phyloP scores from a whole-genome alignment of 192 early-diverging fungal genomes.

The Spizellomyces sp. region DNA sequence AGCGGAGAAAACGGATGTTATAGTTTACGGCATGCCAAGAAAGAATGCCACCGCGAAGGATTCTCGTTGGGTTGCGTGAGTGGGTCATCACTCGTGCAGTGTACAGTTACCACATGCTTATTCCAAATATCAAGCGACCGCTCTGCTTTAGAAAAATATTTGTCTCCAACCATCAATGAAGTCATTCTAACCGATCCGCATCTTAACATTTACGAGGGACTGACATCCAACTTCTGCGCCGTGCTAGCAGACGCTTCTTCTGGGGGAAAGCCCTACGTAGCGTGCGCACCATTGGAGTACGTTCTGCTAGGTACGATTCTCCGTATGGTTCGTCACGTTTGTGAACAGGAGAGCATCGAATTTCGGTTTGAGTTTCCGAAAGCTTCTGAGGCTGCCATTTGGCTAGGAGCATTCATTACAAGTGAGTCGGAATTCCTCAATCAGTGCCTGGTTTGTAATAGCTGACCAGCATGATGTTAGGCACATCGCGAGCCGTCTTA shows the following conservation, averaged over 20 bases:
- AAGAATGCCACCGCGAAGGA: conserved; percentile 63
- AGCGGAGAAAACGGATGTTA: conserved; percentile 40
- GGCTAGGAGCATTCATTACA: conserved; percentile 70
- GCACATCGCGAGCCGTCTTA: conserved; percentile 6
- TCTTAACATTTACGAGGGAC: conserved; percentile 66
- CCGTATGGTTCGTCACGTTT: conserved; percentile 59
- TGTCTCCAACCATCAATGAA: conserved; percentile 57
- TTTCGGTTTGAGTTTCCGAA: conserved; percentile 59
- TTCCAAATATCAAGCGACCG: conserved; percentile 54
- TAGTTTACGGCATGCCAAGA: conserved; percentile 57
- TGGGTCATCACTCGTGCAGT: conserved; percentile 49
- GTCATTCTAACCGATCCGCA: conserved; percentile 59
- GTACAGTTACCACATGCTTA: conserved; percentile 36
- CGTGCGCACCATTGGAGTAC: conserved; percentile 57
- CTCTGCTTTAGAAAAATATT: conserved; percentile 36
- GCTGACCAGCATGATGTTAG: background rate
- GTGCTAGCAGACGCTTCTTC: conserved; percentile 36
- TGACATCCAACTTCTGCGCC: conserved; percentile 71
- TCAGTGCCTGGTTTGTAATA: background rate
- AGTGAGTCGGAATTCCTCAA: conserved; percentile 40
- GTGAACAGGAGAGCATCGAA: conserved; percentile 53
- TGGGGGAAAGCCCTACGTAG: conserved; percentile 30
- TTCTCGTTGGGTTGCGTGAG: conserved; percentile 69
- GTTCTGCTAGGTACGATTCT: conserved; percentile 71
- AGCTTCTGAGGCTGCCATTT: conserved; percentile 47